These are phyloP conservation scores for Miscanthus lutarioriparius DNA, from an alignment of 176 grass and related monocot genomes.

Conservation along the genomic window DNA sequence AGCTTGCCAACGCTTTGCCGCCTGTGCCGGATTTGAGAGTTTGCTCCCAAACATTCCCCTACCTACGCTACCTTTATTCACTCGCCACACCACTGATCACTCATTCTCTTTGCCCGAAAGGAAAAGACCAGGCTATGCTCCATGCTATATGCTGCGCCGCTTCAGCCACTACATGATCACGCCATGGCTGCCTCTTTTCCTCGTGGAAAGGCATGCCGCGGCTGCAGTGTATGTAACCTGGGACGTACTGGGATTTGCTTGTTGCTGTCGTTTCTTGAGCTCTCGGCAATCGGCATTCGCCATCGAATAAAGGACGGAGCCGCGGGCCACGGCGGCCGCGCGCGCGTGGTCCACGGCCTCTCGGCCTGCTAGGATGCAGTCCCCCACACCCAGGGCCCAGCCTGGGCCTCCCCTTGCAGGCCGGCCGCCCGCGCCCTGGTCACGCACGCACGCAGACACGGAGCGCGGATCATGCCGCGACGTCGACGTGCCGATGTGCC, in stretches of 20 bases:
- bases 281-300: neutral
- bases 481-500: neutral
- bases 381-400: constrained; percentile 12
- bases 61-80: neutral
- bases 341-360: constrained; percentile 9
- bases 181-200: neutral
- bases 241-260: neutral
- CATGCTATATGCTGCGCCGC: neutral
- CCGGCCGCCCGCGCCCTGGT: neutral
- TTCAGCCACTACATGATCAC: neutral
- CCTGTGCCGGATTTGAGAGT: constrained; percentile 18
- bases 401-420: constrained; percentile 29
- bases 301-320: constrained; percentile 43
- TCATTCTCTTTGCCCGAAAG: constrained; percentile 65
- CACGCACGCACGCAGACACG: neutral
- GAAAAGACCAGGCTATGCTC: constrained; percentile 10
- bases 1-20: constrained; percentile 15
- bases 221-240: neutral
- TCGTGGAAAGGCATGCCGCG: constrained; percentile 39
- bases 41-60: constrained; percentile 34
- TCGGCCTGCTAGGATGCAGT: neutral
- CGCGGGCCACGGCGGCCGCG: constrained; percentile 10
- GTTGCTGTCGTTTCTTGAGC: neutral
- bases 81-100: neutral
- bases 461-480: neutral